A percentile compares a stretch with the other conserved stretches of the same genome.
Conservation (phyloP, 108 stramenopile genomes). For the Seminavis robusta region DNA sequence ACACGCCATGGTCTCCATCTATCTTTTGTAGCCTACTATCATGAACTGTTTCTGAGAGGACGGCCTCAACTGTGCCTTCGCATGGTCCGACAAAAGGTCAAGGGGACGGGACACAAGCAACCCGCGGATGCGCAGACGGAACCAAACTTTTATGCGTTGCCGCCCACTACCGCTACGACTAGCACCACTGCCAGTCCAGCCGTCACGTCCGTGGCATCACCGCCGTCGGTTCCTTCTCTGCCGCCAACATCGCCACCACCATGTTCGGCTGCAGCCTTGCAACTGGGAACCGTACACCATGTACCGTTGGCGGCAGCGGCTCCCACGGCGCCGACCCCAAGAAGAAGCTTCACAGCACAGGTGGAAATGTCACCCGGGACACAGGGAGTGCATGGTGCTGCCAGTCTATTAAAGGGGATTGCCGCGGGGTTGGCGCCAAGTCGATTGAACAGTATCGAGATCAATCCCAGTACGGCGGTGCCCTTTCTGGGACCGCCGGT, state of each 20-base stretch:
- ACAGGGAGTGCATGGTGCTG: conserved; percentile 46
- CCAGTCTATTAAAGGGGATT: conserved; percentile 40
- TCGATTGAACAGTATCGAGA: too few species aligned
- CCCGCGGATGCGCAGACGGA: conserved; percentile 75
- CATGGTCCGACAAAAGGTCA: conserved; percentile 85
- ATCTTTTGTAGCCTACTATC: too few species aligned
- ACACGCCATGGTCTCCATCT: too few species aligned
- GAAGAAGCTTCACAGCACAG: too few species aligned
- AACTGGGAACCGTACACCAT: too few species aligned
- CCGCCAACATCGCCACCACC: not conserved
- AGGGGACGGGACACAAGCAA: conserved; percentile 89
- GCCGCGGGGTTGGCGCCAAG: conserved; percentile 23
- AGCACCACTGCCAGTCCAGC: not conserved
- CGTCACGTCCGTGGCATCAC: too few species aligned
- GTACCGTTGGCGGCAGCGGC: too few species aligned
- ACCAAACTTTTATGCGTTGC: conserved; percentile 83
- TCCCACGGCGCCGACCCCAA: too few species aligned
- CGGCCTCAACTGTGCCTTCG: conserved; percentile 65
- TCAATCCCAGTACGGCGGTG: too few species aligned
- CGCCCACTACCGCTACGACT: conserved; percentile 16
- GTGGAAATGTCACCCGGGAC: conserved; percentile 21
- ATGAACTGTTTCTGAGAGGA: conserved; percentile 81
- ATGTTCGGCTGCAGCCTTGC: not conserved
- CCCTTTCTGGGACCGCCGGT: too few species aligned
- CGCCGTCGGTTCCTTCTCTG: too few species aligned